Evolutionary conservation across 495 filamentous ascomycete species (phyloP).

Genomic region (Glutinoglossum americanum): DNA sequence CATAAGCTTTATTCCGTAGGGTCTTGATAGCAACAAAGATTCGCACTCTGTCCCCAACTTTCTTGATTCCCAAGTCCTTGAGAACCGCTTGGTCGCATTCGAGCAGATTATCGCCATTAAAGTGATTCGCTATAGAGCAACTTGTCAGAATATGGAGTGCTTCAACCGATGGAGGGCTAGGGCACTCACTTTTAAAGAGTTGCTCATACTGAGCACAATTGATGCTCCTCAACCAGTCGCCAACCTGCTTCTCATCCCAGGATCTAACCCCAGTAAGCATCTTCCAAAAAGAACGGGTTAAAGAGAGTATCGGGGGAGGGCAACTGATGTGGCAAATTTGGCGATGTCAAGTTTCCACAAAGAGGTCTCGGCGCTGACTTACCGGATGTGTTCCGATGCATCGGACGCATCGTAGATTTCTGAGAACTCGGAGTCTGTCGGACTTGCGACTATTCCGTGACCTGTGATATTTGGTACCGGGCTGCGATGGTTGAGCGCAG

Average conservation of each 20-base stretch:
- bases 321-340: background rate
- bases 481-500: slow-evolving; percentile 31
- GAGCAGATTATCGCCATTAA: slow-evolving; percentile 87
- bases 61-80: slow-evolving; percentile 96
- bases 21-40: slow-evolving; percentile 86
- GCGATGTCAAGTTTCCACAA: background rate
- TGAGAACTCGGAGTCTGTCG: slow-evolving; percentile 92
- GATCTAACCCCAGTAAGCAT: slow-evolving; percentile 20
- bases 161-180: background rate
- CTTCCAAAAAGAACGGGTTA: slow-evolving; percentile 8
- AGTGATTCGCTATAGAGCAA: slow-evolving; percentile 48
- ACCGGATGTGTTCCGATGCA: slow-evolving; percentile 39
- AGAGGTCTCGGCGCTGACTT: slow-evolving; percentile 8
- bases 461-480: slow-evolving; percentile 31
- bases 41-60: slow-evolving; percentile 90
- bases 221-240: slow-evolving; percentile 73
- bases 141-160: background rate
- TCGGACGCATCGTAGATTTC: slow-evolving; percentile 39
- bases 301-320: background rate
- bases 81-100: slow-evolving; percentile 93
- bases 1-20: slow-evolving; percentile 63
- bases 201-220: slow-evolving; percentile 85
- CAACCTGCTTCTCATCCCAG: slow-evolving; percentile 85
- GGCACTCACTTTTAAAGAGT: slow-evolving; percentile 50
- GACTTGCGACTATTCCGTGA: slow-evolving; percentile 54